Percentiles rank a stretch among this genome's conserved stretches.
Evolutionary conservation across 495 filamentous ascomycete genomes (phyloP).

Genomic region (Penicillium turbatum): DNA sequence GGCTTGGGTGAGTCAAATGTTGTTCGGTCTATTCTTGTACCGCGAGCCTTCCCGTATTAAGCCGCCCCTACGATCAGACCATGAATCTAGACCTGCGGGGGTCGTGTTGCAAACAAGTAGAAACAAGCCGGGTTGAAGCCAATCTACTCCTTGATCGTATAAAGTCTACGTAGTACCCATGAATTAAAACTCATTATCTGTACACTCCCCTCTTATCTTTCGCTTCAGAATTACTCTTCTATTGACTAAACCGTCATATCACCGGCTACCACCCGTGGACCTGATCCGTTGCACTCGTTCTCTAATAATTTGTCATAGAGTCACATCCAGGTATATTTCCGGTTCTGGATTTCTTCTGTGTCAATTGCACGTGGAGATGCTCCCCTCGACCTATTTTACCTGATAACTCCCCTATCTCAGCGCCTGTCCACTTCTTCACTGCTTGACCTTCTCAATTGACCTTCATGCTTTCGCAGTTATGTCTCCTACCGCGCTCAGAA

Average conservation of each 20-base stretch:
- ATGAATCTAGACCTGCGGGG: constrained; percentile 29
- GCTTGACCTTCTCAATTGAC: neutral
- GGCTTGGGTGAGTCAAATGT: constrained; percentile 10
- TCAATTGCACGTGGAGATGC: neutral
- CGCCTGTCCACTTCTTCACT: neutral
- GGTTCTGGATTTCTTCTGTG: neutral
- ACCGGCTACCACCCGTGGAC: neutral
- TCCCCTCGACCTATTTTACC: neutral
- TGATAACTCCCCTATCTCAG: neutral
- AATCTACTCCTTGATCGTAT: neutral
- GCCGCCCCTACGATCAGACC: constrained; percentile 1
- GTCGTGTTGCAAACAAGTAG: constrained; percentile 23
- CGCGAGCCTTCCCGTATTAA: constrained; percentile 4
- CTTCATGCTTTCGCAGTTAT: constrained; percentile 16
- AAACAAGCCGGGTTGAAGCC: constrained; percentile 17
- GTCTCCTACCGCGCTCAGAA: constrained; percentile 32
- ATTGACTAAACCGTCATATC: neutral
- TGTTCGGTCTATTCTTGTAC: constrained; percentile 13
- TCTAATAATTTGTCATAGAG: constrained; percentile 29
- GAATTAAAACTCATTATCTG: neutral
- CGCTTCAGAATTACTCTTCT: neutral
- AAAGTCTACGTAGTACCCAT: neutral
- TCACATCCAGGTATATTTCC: neutral
- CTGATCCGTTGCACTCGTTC: constrained; percentile 4
- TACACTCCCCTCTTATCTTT: neutral